Conservation (phyloP, 495 filamentous ascomycete genomes). For the Tuber aestivum region DNA sequence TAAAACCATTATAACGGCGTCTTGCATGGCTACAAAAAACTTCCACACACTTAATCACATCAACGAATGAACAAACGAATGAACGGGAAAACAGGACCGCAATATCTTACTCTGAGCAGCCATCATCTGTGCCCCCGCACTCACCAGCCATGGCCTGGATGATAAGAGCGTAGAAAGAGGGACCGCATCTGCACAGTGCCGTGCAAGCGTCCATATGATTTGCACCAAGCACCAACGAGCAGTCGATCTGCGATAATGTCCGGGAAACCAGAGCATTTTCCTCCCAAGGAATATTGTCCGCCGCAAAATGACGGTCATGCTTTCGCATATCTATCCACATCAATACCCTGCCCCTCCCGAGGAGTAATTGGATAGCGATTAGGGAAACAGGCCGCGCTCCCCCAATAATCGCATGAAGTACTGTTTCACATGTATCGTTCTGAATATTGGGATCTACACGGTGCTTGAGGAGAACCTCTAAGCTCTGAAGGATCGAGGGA, state of each 20-base stretch:
- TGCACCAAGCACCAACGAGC: constrained; percentile 59
- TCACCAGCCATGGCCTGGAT: constrained; percentile 66
- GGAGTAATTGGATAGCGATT: no score
- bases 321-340: constrained; percentile 58
- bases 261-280: constrained; percentile 60
- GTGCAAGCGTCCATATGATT: constrained; percentile 67
- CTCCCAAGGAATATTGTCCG: constrained; percentile 52
- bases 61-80: not conserved
- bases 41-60: not conserved
- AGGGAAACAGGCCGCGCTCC: no score
- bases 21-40: constrained; percentile 48
- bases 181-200: constrained; percentile 69
- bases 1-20: constrained; percentile 64
- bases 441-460: no score
- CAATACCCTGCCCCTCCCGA: not conserved
- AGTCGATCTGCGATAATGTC: constrained; percentile 69
- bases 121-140: no score
- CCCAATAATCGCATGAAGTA: no score
- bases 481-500: no score
- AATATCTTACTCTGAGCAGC: no score
- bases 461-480: no score
- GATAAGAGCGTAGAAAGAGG: constrained; percentile 72
- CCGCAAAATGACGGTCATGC: constrained; percentile 73
- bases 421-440: no score
- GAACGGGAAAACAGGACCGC: no score